Evolutionary conservation across 805 yeast species (phyloP).

Genomic region (Cyberlindnera japonica): DNA sequence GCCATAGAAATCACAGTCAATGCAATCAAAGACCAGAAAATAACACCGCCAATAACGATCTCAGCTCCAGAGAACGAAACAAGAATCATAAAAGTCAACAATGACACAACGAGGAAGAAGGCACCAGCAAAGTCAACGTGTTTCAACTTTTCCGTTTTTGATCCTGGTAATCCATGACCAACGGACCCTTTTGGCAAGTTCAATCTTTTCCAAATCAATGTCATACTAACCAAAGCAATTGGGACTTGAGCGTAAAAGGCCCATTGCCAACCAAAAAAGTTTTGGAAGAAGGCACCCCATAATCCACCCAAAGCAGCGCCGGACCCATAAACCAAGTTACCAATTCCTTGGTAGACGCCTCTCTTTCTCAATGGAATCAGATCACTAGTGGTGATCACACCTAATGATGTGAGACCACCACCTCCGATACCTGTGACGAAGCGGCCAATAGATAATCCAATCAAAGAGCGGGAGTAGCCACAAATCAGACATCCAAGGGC

Average conservation of each 20-base stretch:
- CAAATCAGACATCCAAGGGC: constrained; percentile 44
- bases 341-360: constrained; percentile 77
- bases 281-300: constrained; percentile 53
- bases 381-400: constrained; percentile 71
- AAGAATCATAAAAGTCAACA: constrained; percentile 57
- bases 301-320: constrained; percentile 76
- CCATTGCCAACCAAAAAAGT: constrained; percentile 61
- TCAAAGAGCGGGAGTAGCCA: constrained; percentile 24
- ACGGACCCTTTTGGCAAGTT: constrained; percentile 46
- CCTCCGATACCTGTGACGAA: constrained; percentile 82
- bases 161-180: constrained; percentile 48
- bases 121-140: constrained; percentile 70
- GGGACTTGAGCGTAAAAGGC: constrained; percentile 54
- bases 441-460: constrained; percentile 45
- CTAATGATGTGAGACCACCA: constrained; percentile 73
- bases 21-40: constrained; percentile 35
- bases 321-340: constrained; percentile 64
- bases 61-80: constrained; percentile 65
- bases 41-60: constrained; percentile 42
- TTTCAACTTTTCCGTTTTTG: constrained; percentile 42
- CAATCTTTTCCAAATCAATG: constrained; percentile 35
- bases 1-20: constrained; percentile 32
- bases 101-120: constrained; percentile 49
- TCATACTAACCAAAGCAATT: constrained; percentile 40
- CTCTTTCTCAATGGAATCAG: constrained; percentile 72